Evolutionary conservation across 148 eudicot genomes (phyloP).

Genomic region (Camellia granthamiana): DNA sequence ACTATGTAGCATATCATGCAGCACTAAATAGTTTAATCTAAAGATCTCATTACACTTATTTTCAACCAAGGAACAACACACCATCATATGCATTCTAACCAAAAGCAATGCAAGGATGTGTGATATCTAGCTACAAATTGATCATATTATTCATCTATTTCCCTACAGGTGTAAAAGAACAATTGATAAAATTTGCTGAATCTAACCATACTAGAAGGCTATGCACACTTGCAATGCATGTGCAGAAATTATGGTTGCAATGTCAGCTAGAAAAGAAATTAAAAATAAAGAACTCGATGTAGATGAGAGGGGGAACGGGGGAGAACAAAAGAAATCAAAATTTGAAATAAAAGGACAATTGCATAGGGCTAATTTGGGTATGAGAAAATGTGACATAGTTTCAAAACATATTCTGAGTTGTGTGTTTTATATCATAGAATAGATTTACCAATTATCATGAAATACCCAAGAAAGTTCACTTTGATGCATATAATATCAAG

Average conservation of each 20-base stretch:
- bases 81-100: neutral
- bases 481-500: slow-evolving; percentile 10
- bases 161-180: neutral
- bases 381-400: too few relatives aligned
- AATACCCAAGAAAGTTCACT: neutral
- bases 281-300: too few relatives aligned
- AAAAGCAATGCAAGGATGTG: neutral
- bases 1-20: neutral
- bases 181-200: neutral
- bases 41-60: neutral
- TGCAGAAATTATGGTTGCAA: too few relatives aligned
- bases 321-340: too few relatives aligned
- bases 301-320: too few relatives aligned
- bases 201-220: neutral
- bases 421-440: neutral
- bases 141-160: slow-evolving; percentile 2
- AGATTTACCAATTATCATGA: neutral
- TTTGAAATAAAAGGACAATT: too few relatives aligned
- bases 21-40: neutral
- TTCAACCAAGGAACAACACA: neutral
- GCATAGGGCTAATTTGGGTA: too few relatives aligned
- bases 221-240: too few relatives aligned
- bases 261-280: too few relatives aligned
- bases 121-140: neutral
- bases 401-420: too few relatives aligned